Evolutionary conservation across 108 stramenopile species (phyloP).

Genomic region (Schizochytrium sp.): DNA sequence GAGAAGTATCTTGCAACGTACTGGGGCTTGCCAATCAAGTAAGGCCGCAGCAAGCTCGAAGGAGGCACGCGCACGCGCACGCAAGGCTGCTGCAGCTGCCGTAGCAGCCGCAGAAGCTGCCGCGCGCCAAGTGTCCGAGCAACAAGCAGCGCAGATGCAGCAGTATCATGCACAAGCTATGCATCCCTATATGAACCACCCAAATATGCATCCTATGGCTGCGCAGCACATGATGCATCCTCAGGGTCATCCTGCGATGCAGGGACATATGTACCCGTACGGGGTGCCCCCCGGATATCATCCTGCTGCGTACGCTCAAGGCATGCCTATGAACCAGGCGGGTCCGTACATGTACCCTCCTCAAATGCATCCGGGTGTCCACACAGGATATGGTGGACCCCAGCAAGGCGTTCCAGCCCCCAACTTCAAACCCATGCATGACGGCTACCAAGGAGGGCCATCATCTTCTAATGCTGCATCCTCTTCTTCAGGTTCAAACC

Average conservation of each 20-base stretch:
- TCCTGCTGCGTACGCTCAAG: neutral
- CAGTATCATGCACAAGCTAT: neutral
- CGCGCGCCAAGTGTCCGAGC: neutral
- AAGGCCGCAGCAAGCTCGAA: slow-evolving; percentile 55
- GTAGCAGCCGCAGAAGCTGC: slow-evolving; percentile 54
- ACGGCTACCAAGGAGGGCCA: neutral
- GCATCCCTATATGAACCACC: slow-evolving; percentile 10
- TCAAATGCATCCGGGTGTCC: neutral
- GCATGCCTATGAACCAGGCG: neutral
- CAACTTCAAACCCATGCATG: neutral
- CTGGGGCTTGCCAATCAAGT: slow-evolving; percentile 39
- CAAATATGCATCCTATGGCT: neutral
- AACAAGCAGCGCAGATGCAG: slow-evolving; percentile 15
- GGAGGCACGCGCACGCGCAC: slow-evolving; percentile 51
- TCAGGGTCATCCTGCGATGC: neutral
- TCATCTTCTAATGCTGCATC: neutral
- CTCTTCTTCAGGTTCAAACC: too few relatives aligned
- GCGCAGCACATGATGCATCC: slow-evolving; percentile 6
- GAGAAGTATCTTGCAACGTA: slow-evolving; percentile 7
- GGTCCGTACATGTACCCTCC: neutral
- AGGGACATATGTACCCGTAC: slow-evolving; percentile 1
- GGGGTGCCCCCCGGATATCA: neutral
- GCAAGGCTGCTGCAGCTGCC: slow-evolving; percentile 32
- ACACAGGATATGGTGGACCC: neutral
- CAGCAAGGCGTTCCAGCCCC: neutral